phyloP scores from a whole-genome alignment of 768 basidiomycete species.

The Rhodotorula toruloides region DNA sequence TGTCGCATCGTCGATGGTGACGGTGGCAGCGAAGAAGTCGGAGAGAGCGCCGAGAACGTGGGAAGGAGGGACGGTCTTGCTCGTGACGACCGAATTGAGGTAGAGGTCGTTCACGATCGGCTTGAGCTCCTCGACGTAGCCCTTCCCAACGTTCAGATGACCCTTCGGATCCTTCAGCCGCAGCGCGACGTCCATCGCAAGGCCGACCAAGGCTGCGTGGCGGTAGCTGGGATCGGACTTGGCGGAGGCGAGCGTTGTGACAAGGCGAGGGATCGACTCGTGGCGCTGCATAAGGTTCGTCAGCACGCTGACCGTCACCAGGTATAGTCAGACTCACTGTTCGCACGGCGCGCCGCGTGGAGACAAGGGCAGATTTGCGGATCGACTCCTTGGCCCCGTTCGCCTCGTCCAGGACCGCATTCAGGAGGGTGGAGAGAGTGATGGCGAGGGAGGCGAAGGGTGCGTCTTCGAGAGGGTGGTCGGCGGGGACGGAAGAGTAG shows the following conservation, averaged over 20 bases:
- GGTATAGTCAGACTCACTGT: constrained; percentile 50
- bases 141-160: constrained; percentile 51
- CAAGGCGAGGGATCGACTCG: constrained; percentile 3
- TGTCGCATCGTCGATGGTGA: constrained; percentile 52
- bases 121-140: constrained; percentile 51
- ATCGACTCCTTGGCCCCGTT: constrained; percentile 58
- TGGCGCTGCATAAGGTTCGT: neutral
- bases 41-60: constrained; percentile 52
- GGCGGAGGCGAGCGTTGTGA: constrained; percentile 15
- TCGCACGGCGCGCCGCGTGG: constrained; percentile 63
- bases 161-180: constrained; percentile 27
- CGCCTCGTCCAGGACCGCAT: constrained; percentile 54
- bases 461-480: constrained; percentile 31
- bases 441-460: constrained; percentile 56
- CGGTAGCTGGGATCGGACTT: constrained; percentile 30
- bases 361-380: constrained; percentile 59
- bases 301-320: neutral
- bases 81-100: constrained; percentile 59
- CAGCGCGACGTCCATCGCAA: constrained; percentile 50
- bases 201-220: constrained; percentile 59
- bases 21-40: constrained; percentile 38
- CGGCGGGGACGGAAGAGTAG: constrained; percentile 52
- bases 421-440: constrained; percentile 60
- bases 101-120: constrained; percentile 58
- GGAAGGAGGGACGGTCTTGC: constrained; percentile 58